Evolutionary conservation across 306 rosid genomes (phyloP), one percentile per base, ranked within the genome.

Genomic region (Cicer yamashitae): DNA sequence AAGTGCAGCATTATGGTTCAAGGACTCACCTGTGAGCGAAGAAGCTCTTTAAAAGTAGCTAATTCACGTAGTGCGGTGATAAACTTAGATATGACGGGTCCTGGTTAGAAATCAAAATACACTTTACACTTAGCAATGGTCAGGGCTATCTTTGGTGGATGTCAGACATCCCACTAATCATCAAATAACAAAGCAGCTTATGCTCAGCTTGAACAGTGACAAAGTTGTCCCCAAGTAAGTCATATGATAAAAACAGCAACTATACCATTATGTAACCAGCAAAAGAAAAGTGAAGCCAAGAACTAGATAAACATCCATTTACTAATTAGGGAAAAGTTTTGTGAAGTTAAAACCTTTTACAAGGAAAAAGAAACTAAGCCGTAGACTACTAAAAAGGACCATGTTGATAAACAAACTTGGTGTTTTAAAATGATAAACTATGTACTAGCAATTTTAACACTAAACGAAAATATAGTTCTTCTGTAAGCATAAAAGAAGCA

Each of bases 1-100:
- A 74, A 63, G 22, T 61, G 40, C 51, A 77, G 65, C 66, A 70
- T 57, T 56, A 10, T 18, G 76, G 74, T 77, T 63, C 20, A 30
- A 54, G 74, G 71, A 83, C 90, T 85, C 76, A 91, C 99, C 88
- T 94, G 99, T 76, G 97, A 86, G 71, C 96, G 96, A 74, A 94
- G 96, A 86, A 89, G 96, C 85, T 94, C 99, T 84, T 94, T 94
- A 84, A 89, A 89, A 45, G 93, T 81, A 84, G 96, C 96, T 75
- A 94, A 90, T 80, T 94, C 99, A 48, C 79, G 96, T 80, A 92
- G 76, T 80, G 93, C 77, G 17, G 79, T 65, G 77, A 89, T 84
- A 60, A 92, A 94, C 84, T 88, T 94, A 77, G 97, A 87, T 81
- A 92, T 80, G 48, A 94, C 97, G 10, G 99, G 99, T 77, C 99